Conservation (phyloP, 495 filamentous ascomycete genomes). For the Talaromyces stipitatus region DNA sequence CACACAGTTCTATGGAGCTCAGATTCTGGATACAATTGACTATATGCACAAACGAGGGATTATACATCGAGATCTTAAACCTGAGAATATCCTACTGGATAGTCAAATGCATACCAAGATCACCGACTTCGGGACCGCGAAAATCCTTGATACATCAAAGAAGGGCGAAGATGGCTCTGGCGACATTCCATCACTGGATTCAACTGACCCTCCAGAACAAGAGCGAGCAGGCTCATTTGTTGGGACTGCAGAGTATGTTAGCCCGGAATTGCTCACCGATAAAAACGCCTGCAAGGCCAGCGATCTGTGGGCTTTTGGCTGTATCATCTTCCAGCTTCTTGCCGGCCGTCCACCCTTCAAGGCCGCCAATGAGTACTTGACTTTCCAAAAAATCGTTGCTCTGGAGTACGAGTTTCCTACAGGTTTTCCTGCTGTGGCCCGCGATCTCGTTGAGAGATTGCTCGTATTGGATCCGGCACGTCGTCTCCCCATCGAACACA, state of each 20-base stretch:
- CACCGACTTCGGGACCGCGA: slow-evolving; percentile 97
- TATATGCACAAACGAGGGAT: slow-evolving; percentile 97
- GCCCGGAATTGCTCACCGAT: slow-evolving; percentile 87
- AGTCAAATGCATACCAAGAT: slow-evolving; percentile 97
- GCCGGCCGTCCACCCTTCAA: slow-evolving; percentile 96
- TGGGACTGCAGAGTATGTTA: slow-evolving; percentile 97
- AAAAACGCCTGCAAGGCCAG: slow-evolving; percentile 98
- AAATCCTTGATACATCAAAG: slow-evolving; percentile 68
- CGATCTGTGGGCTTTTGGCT: slow-evolving; percentile 99
- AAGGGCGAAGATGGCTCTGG: slow-evolving; percentile 37
- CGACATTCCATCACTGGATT: slow-evolving; percentile 40
- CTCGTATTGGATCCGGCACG: slow-evolving; percentile 84
- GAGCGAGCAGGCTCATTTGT: slow-evolving; percentile 90
- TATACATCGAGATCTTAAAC: slow-evolving; percentile 95
- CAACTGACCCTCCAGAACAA: slow-evolving; percentile 51
- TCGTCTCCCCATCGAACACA: slow-evolving; percentile 88
- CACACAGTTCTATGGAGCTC: slow-evolving; percentile 86
- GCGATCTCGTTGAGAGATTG: slow-evolving; percentile 85
- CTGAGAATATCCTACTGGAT: slow-evolving; percentile 93
- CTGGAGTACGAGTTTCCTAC: slow-evolving; percentile 90
- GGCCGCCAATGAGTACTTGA: slow-evolving; percentile 92
- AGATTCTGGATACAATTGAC: slow-evolving; percentile 93
- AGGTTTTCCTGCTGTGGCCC: slow-evolving; percentile 82
- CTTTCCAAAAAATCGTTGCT: slow-evolving; percentile 95
- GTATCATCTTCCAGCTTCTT: slow-evolving; percentile 94